These are phyloP conservation scores for Rhododendron simsii DNA, from an alignment of 148 eudicot genomes.

Conservation along the genomic window DNA sequence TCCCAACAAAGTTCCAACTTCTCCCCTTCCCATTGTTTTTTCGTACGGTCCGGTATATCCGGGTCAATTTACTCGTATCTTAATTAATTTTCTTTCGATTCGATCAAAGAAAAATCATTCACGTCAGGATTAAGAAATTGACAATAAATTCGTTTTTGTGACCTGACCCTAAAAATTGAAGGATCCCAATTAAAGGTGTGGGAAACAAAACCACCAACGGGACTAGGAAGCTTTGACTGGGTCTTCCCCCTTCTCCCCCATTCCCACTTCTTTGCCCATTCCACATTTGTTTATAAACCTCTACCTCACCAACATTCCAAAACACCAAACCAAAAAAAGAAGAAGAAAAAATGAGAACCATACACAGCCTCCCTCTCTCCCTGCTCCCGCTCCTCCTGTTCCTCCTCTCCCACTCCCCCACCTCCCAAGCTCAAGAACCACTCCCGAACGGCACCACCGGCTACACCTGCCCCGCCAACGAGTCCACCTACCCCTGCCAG, in stretches of 20 bases:
- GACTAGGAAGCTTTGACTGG: no score
- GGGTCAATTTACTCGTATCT: rapidly evolving
- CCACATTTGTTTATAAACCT: background rate
- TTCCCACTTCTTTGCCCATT: background rate
- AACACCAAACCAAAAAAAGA: background rate
- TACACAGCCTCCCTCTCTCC: background rate
- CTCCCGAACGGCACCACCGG: constrained; percentile 53
- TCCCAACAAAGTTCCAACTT: background rate
- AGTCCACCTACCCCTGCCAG: constrained; percentile 49
- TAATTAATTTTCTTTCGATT: rapidly evolving
- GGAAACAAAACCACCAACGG: no score
- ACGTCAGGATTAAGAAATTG: rapidly evolving
- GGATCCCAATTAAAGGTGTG: no score
- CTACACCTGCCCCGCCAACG: constrained; percentile 48
- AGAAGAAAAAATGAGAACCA: constrained; percentile 19
- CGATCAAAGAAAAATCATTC: no score
- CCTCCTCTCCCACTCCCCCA: constrained; percentile 5
- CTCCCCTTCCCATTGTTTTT: no score
- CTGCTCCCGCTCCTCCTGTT: constrained; percentile 18
- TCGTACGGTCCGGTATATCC: no score
- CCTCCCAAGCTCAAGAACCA: constrained; percentile 36
- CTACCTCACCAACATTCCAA: background rate
- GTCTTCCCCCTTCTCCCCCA: background rate
- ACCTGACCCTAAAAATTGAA: no score
- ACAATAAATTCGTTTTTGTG: rapidly evolving